Evolutionary conservation across 768 basidiomycete genomes (phyloP), one percentile per base, ranked within the genome.

Genomic region (Boletales sp.): DNA sequence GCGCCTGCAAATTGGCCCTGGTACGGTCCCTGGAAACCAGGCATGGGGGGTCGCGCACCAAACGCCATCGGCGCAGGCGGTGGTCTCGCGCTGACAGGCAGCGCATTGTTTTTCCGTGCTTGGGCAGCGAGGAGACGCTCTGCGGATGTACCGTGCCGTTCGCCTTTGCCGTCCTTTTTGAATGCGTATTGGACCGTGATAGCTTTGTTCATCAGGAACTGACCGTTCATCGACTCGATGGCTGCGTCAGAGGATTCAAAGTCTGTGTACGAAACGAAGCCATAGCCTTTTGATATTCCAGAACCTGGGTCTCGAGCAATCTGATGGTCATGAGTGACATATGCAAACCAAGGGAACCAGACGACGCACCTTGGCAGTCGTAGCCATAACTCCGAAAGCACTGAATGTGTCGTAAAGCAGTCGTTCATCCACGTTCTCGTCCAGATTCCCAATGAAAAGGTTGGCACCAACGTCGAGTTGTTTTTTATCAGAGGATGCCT

Each of bases 91-190:
- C 80, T 76, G 51, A 88, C 81, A 6, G 91, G 91, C 5, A 94
- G 74, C 3, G 90, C 91, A 57, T 94, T 94, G 71, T 95, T 94
- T 72, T 95, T 96, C 57, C 91, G 82, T 41, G 95, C 96, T 68
- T 98, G 94, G 2, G 93, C 84, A 3, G 94, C 94, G 59, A 99
- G 81, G 32, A 97, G 82, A 50, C 96, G 85, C 72, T 99, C 96
- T n/a, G 96, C 94, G 14, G 88, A 77, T 11, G 95, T 96, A 28
- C 96, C 96, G 62, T 98, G 96, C 5, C 96, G 82, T 69, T 99
- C 96, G 50, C 95, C 95, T 65, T 97, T 95, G 39, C 92, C 94
- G 63, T 98, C 96, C 73, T 98, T 98, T 74, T 99, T 98, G 80
- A 98, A 97, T 2, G 96, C 95, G 67, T 96, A 99, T 66, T 97